A percentile compares a stretch with the other conserved stretches of the same genome.
Conservation (phyloP, 495 filamentous ascomycete species). For the Friedmanniomyces endolithicus region DNA sequence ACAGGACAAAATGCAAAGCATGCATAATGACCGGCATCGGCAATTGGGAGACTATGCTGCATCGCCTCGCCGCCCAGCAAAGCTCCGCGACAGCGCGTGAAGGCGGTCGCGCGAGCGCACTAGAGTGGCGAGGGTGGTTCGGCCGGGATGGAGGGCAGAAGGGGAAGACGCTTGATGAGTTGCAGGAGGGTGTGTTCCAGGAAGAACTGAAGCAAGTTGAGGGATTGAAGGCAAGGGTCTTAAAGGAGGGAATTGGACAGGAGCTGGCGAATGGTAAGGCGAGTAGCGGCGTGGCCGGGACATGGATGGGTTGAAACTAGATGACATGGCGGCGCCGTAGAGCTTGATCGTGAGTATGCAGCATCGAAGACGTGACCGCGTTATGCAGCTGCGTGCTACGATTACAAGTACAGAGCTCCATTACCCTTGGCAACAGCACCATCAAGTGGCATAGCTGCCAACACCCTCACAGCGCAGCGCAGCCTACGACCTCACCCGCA, state of each 20-base stretch:
- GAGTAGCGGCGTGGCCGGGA: neutral
- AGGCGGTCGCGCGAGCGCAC: conserved; percentile 7
- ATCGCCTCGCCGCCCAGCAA: conserved; percentile 9
- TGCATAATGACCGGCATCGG: conserved; percentile 14
- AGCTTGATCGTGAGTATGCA: too few species aligned
- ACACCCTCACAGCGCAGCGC: too few species aligned
- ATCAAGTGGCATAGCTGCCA: too few species aligned
- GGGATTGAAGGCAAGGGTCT: conserved; percentile 9
- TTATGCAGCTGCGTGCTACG: too few species aligned
- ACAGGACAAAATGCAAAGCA: conserved; percentile 13
- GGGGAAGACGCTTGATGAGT: conserved; percentile 10
- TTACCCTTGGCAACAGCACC: too few species aligned
- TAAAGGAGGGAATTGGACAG: conserved; percentile 7
- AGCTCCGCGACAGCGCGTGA: neutral
- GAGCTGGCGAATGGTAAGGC: conserved; percentile 1
- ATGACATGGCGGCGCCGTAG: too few species aligned
- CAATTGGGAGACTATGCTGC: conserved; percentile 21
- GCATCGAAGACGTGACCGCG: too few species aligned
- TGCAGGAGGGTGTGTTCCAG: conserved; percentile 5
- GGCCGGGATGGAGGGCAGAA: conserved; percentile 10
- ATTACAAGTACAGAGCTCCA: too few species aligned
- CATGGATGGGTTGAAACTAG: neutral
- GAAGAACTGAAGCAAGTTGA: conserved; percentile 17
- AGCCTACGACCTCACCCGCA: too few species aligned
- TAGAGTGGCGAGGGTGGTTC: conserved; percentile 19